Conservation (phyloP, 148 eudicot species). For the Rhododendron griersonianum region DNA sequence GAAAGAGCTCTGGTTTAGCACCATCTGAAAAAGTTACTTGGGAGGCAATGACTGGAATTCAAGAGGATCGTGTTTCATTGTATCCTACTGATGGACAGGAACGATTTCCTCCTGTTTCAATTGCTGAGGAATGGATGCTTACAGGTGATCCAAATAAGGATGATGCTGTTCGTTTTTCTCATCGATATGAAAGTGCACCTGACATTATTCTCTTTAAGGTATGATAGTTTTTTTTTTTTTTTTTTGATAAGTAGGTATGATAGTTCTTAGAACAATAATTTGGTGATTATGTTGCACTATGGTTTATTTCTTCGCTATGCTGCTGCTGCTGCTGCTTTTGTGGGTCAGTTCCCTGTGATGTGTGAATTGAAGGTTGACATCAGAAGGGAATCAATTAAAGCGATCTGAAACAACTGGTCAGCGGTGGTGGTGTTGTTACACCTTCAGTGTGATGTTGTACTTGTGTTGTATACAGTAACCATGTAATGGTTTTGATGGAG, state of each 20-base stretch:
- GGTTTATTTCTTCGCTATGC: not conserved
- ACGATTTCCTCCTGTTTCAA: conserved; percentile 71
- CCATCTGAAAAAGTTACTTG: conserved; percentile 79
- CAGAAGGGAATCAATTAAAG: not conserved
- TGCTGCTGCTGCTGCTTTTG: not conserved
- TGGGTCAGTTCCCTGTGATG: not conserved
- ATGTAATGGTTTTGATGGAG: not conserved
- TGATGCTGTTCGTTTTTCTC: conserved; percentile 80
- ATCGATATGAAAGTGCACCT: conserved; percentile 94
- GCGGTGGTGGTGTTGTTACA: not conserved
- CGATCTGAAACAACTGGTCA: not conserved
- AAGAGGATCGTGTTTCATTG: conserved; percentile 71
- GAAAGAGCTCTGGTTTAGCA: conserved; percentile 79
- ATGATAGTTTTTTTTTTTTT: conserved; percentile 1
- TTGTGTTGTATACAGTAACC: not conserved
- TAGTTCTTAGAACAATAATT: not conserved
- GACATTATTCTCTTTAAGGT: conserved; percentile 94
- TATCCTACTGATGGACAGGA: conserved; percentile 81
- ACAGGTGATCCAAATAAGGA: conserved; percentile 86
- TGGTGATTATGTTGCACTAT: not conserved
- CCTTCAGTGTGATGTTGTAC: too few species aligned
- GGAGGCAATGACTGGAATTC: conserved; percentile 96
- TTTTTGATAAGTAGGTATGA: conserved; percentile 34
- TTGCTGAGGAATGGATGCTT: conserved; percentile 96
- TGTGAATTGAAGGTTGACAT: not conserved